Evolutionary conservation across 2,329 filamentous ascomycete species (phyloP).

Genomic region (Aspergillus brasiliensis): DNA sequence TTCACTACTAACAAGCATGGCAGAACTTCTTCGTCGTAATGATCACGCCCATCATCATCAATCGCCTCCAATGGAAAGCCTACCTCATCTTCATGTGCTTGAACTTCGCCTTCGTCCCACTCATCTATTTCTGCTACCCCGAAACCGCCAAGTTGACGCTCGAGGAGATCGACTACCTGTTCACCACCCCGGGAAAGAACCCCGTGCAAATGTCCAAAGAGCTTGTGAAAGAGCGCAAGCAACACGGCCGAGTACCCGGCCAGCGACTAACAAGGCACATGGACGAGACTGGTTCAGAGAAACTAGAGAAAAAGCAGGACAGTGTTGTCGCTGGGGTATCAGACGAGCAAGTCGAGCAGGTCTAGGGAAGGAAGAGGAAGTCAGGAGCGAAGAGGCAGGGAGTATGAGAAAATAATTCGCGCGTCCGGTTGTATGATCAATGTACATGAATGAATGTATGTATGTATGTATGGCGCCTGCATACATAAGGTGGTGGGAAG

Average conservation of each 20-base stretch:
- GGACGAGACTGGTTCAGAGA: not conserved
- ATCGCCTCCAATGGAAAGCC: slow-evolving; percentile 37
- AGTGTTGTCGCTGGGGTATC: not conserved
- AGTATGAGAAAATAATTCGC: not conserved
- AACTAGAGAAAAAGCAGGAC: slow-evolving; percentile 5
- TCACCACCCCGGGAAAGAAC: slow-evolving; percentile 24
- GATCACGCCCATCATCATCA: slow-evolving; percentile 38
- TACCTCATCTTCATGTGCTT: slow-evolving; percentile 42
- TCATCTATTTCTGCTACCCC: slow-evolving; percentile 50
- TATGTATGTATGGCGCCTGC: not conserved
- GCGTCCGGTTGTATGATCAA: not conserved
- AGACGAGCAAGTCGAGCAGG: slow-evolving; percentile 22
- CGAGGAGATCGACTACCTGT: slow-evolving; percentile 49
- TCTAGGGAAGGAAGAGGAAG: slow-evolving; percentile 4
- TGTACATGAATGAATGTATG: not conserved
- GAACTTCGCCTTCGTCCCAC: slow-evolving; percentile 36
- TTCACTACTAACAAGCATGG: not conserved
- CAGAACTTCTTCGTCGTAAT: slow-evolving; percentile 49
- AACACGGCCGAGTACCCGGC: slow-evolving; percentile 6
- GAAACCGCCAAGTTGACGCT: slow-evolving; percentile 46
- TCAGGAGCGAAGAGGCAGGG: not conserved
- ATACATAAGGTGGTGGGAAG: not conserved
- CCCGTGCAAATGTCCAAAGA: slow-evolving; percentile 23
- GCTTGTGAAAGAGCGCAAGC: slow-evolving; percentile 20
- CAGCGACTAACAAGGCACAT: slow-evolving; percentile 7